These are phyloP conservation scores for Mortierella sp. DNA, from an alignment of 371 early-diverging fungal genomes.

Conservation along the genomic window DNA sequence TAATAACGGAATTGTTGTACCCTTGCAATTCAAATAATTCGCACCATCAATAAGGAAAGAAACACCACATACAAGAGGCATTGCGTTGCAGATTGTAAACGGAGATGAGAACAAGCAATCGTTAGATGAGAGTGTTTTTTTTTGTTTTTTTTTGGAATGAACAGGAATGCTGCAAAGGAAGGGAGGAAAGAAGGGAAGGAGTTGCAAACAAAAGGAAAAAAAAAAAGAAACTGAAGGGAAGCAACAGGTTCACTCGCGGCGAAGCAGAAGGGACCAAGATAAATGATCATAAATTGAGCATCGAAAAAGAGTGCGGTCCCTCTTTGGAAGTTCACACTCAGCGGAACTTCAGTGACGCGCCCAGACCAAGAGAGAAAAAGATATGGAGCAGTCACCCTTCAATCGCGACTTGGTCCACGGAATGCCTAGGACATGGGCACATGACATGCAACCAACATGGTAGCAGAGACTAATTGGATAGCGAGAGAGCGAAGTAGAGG, in stretches of 20 bases:
- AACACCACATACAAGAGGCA: constrained; percentile 20
- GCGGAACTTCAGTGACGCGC: background rate
- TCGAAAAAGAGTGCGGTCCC: background rate
- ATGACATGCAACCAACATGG: no score
- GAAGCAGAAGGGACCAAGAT: constrained; percentile 1
- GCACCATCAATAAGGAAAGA: background rate
- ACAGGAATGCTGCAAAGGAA: background rate
- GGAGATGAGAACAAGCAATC: background rate
- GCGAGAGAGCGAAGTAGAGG: no score
- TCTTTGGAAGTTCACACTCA: background rate
- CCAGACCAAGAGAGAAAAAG: no score
- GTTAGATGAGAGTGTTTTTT: background rate
- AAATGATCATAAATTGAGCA: background rate
- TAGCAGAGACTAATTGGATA: no score
- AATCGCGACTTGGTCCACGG: no score
- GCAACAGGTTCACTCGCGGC: background rate
- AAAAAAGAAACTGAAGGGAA: background rate
- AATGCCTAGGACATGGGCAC: no score
- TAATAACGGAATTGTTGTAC: constrained; percentile 4
- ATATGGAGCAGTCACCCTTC: no score
- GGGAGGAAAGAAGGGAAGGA: background rate
- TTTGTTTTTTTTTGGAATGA: background rate
- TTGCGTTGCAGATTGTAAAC: constrained; percentile 2
- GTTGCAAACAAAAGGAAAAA: background rate
- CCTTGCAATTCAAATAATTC: background rate